phyloP scores from a whole-genome alignment of 2,329 filamentous ascomycete species.

The Ploettnerulaceae sp. region DNA sequence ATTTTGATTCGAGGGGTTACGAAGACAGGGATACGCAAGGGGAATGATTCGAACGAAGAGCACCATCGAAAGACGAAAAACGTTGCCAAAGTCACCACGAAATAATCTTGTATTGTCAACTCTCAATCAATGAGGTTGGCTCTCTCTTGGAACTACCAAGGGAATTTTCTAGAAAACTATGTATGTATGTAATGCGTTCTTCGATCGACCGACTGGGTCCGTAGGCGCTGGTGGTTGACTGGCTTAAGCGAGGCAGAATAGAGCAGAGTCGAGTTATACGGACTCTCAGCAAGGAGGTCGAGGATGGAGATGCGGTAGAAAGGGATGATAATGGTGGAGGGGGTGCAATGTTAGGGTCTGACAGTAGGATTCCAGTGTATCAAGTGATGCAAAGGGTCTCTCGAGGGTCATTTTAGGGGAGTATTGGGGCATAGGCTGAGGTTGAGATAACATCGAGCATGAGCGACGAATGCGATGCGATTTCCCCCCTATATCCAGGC shows the following conservation, averaged over 20 bases:
- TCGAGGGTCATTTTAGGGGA: conserved; percentile 13
- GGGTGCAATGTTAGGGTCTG: conserved; percentile 10
- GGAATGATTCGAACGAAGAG: conserved; percentile 1
- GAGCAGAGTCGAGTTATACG: background rate
- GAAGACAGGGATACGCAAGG: background rate
- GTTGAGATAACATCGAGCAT: conserved; percentile 8
- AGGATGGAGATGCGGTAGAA: conserved; percentile 4
- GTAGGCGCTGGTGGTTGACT: conserved; percentile 9
- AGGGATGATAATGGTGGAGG: conserved; percentile 1
- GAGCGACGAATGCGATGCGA: conserved; percentile 23
- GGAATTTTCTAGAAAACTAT: conserved; percentile 2
- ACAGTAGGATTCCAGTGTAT: conserved; percentile 11
- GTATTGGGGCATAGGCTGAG: conserved; percentile 17
- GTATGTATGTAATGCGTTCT: conserved; percentile 9
- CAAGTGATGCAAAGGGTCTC: conserved; percentile 14
- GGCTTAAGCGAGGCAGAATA: background rate
- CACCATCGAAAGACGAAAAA: conserved; percentile 1
- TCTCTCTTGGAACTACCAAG: background rate
- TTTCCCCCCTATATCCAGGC: conserved; percentile 11
- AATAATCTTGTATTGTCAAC: conserved; percentile 18
- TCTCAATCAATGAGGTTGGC: conserved; percentile 12
- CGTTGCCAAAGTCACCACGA: conserved; percentile 14
- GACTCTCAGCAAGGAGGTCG: background rate
- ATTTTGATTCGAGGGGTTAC: conserved; percentile 20
- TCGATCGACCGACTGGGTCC: conserved; percentile 19